Base-by-base conservation (phyloP, 257 asterid genomes). In the Gentiana straminea region DNA sequence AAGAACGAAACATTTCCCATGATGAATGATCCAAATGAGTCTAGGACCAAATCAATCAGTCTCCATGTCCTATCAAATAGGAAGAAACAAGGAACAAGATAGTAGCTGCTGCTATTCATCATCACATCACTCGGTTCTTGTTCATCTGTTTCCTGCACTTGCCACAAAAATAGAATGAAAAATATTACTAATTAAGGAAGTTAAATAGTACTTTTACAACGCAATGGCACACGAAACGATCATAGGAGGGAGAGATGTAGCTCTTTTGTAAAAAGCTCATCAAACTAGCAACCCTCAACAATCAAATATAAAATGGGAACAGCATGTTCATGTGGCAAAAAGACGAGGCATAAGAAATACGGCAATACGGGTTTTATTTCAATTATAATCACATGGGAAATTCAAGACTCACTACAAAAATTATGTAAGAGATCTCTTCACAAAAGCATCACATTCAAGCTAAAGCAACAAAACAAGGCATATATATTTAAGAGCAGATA, bases 21-120 rank as follows among this genome's bases (percentile, higher is more conserved):
- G 54, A 82, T 64, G 82, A 73, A 69, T 67, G 81, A 72, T 61
- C 74, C 79, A 76, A 82, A 47, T 70, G 48, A 75, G 62, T 70
- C 62, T 58, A 88, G 55, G 60, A 81, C 76, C 48, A 63, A 69
- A 71, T 37, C 62, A 55, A 76, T 61, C 24, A 88, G 77, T 63
- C 58, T 73, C 63, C 54, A 57, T 66, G 86, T 75, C 67, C 81
- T 64, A 45, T 64, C 69, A 59, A 88, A 72, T 68, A 88, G 76
- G 73, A 74, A 64, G 67, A 79, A 84, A 61, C 77, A 58, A 51
- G 96, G 94, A 24, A 84, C 62, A 52, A 88, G 78, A 69, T 81
- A 82, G 68, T 80, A 88, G 48, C 24, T 71, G 64, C 80, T 72
- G 65, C 60, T 62, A 50, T 67, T 83, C 24, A 24, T 78, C 60